Evolutionary conservation across 257 asterid genomes (phyloP).

Genomic region (Cinchona pubescens): DNA sequence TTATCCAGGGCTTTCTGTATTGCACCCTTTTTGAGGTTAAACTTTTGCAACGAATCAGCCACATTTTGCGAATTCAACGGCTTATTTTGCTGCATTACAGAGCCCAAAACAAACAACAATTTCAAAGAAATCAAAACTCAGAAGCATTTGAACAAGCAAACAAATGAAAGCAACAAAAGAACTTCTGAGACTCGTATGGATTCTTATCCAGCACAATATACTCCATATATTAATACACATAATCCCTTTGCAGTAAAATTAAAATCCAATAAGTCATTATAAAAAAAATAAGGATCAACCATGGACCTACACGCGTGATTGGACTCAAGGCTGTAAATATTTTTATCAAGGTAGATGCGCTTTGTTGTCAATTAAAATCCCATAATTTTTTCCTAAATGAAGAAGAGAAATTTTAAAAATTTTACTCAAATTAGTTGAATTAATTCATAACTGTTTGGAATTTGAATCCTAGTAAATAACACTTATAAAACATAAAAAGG

Average conservation of each 20-base stretch:
- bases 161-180: neutral
- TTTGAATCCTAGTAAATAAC: neutral
- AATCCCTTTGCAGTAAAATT: neutral
- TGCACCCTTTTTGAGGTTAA: slow-evolving; percentile 52
- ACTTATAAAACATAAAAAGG: neutral
- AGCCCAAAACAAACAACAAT: neutral
- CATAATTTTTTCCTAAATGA: neutral
- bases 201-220: neutral
- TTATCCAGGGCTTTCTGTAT: slow-evolving; percentile 52
- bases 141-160: neutral
- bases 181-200: neutral
- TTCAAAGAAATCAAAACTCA: neutral
- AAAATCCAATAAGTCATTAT: neutral
- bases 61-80: slow-evolving; percentile 55
- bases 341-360: too few relatives aligned
- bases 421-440: neutral
- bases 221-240: too few relatives aligned
- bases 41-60: slow-evolving; percentile 58
- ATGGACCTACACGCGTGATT: too few relatives aligned
- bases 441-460: neutral
- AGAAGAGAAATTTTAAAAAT: neutral
- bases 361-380: neutral
- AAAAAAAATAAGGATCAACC: too few relatives aligned
- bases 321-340: too few relatives aligned
- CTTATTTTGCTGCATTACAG: slow-evolving; percentile 46